A percentile compares a stretch with the other conserved stretches of the same genome.
Evolutionary conservation across 768 basidiomycete species (phyloP).

Genomic region (Auriscalpium microsporum): DNA sequence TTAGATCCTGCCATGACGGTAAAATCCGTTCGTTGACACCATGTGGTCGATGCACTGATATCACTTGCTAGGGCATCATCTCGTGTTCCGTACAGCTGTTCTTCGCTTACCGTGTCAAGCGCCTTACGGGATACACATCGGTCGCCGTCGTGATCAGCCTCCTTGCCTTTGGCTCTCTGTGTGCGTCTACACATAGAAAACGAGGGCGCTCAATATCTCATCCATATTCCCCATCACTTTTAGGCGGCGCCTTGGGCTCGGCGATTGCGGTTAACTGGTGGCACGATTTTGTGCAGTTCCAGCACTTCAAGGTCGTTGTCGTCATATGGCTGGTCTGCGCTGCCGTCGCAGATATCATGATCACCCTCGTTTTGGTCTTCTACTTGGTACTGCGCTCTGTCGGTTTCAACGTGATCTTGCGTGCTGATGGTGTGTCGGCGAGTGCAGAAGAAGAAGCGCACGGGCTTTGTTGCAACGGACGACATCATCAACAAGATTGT

Average conservation of each 20-base stretch:
- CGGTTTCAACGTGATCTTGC: too few relatives aligned
- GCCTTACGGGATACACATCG: conserved; percentile 24
- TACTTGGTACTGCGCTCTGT: conserved; percentile 27
- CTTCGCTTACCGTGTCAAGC: conserved; percentile 35
- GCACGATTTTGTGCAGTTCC: conserved; percentile 26
- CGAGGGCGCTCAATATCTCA: too few relatives aligned
- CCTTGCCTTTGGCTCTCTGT: conserved; percentile 20
- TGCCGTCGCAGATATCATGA: conserved; percentile 32
- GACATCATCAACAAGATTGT: conserved; percentile 36
- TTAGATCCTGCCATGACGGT: conserved; percentile 40
- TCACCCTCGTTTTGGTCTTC: conserved; percentile 35
- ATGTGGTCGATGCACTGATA: background rate
- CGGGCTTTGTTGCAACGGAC: conserved; percentile 35
- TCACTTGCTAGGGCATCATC: conserved; percentile 31
- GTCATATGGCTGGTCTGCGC: conserved; percentile 37
- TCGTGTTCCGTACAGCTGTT: conserved; percentile 38
- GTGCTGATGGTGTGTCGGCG: background rate
- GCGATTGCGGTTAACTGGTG: conserved; percentile 24
- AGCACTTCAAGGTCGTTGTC: conserved; percentile 25
- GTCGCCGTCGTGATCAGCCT: conserved; percentile 20
- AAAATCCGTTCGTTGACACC: background rate
- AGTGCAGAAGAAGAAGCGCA: conserved; percentile 30
- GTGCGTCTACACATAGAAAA: conserved; percentile 14
- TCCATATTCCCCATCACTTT: background rate
- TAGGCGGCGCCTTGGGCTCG: conserved; percentile 29